Evolutionary conservation across 2,329 filamentous ascomycete genomes (phyloP).

Genomic region (Chaetomium strumarium): DNA sequence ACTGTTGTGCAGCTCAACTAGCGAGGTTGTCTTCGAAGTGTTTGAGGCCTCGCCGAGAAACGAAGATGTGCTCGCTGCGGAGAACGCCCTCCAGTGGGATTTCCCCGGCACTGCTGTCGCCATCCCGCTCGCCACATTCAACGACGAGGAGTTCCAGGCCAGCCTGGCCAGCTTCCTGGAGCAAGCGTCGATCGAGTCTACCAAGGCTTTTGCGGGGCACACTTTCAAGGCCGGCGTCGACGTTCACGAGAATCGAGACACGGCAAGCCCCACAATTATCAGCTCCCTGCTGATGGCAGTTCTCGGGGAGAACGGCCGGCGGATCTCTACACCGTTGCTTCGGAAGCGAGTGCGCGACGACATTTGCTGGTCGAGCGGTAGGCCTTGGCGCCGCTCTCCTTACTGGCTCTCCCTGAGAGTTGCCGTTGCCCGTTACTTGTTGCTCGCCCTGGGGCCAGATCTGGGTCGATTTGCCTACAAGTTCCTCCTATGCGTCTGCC

Average conservation of each 20-base stretch:
- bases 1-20: no score
- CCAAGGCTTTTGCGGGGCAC: conserved; percentile 48
- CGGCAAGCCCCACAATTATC: conserved; percentile 50
- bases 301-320: conserved; percentile 40
- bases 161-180: conserved; percentile 48
- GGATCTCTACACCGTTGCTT: conserved; percentile 28
- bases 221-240: conserved; percentile 45
- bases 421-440: conserved; percentile 47
- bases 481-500: conserved; percentile 44
- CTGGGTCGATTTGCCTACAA: conserved; percentile 41
- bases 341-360: conserved; percentile 59
- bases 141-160: conserved; percentile 37
- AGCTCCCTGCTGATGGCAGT: conserved; percentile 55
- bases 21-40: conserved; percentile 41
- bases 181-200: conserved; percentile 46
- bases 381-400: conserved; percentile 57
- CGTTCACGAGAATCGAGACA: conserved; percentile 42
- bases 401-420: conserved; percentile 60
- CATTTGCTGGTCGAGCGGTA: conserved; percentile 42
- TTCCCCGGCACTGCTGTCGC: conserved; percentile 53
- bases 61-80: conserved; percentile 44
- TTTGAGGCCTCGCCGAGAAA: conserved; percentile 55
- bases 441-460: conserved; percentile 17
- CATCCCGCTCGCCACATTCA: conserved; percentile 34
- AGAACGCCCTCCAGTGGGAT: conserved; percentile 49